Evolutionary conservation across 2,329 filamentous ascomycete genomes (phyloP).

Genomic region (Epichloe scottii): DNA sequence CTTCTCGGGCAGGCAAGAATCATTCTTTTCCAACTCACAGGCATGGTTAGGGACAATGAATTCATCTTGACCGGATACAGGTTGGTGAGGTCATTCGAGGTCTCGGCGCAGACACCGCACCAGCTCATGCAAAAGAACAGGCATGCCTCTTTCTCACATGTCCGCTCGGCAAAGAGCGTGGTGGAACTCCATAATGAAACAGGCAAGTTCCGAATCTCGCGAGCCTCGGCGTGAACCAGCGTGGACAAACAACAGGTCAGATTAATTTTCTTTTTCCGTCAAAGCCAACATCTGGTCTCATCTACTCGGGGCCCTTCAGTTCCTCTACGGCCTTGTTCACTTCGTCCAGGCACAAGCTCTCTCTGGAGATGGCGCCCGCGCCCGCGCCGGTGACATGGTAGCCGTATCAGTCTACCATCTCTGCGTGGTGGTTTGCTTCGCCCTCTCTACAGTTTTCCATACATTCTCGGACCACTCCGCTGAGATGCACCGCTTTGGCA

Average conservation of each 20-base stretch:
- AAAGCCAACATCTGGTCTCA: conserved; percentile 20
- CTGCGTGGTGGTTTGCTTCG: conserved; percentile 15
- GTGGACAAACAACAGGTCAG: too few species aligned
- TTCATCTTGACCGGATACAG: not conserved
- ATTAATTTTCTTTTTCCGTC: too few species aligned
- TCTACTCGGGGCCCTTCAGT: conserved; percentile 14
- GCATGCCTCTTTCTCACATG: conserved; percentile 10
- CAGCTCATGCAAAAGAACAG: not conserved
- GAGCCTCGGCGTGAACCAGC: too few species aligned
- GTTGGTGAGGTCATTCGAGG: not conserved
- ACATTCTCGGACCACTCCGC: conserved; percentile 19
- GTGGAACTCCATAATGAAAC: conserved; percentile 12
- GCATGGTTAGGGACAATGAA: not conserved
- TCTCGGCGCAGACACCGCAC: not conserved
- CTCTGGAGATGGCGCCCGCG: conserved; percentile 4
- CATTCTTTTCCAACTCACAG: too few species aligned
- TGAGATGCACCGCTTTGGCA: conserved; percentile 14
- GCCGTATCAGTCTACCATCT: conserved; percentile 14
- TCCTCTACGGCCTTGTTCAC: conserved; percentile 8
- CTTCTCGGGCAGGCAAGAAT: too few species aligned
- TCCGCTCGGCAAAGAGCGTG: conserved; percentile 7
- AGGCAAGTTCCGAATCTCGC: conserved; percentile 2
- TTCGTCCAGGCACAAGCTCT: conserved; percentile 6
- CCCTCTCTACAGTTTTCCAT: conserved; percentile 8
- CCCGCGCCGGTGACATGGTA: not conserved